Base-by-base conservation (phyloP, 768 basidiomycete species). In the Trametes maxima region DNA sequence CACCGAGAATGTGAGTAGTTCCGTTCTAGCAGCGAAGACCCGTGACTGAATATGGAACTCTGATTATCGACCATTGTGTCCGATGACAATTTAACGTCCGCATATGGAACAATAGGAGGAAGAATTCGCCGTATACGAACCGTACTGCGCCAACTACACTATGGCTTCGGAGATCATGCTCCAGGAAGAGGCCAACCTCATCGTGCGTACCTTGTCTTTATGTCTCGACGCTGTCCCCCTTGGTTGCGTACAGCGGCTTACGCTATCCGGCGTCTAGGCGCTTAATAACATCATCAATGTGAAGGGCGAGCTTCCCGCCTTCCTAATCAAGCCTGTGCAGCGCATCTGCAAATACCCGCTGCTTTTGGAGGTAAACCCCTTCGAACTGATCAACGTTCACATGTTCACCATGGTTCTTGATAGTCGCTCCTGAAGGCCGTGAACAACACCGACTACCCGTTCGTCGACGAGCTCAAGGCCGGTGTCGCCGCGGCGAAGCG, bases 281-380 rank as follows among this genome's bases (percentile, higher is more conserved):
- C 80, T 91, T 70, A 90, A 90, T 77, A 83, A 88, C 75, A 79
- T 93, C 79, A 91, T 95, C 76, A 92, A 94, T 68, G 88, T 89
- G 69, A 91, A 91, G 73, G 89, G 90, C 71, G 97, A 99, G 70
- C 81, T 99, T 35, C 92, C 93, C 60, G 94, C 94, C 10, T 96
- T 98, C 77, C 85, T 98, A 62, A 98, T 98, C 82, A 98, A 98
- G 79, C 97, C 97, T 7, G 90, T 99, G 50, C 97, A 99, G 74
- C 87, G 97, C 63, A 90, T 98, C 67, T 97, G 96, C 84, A 98
- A 98, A 81, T 98, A 98, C 74, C 95, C 95, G 24, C 81, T 99
- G 14, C 84, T 98, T 22, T 86, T 99, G 68, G 91, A 92, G 73
- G 94, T 94, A 70, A 71, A 88, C 79, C 54, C 51, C 55, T 52